phyloP scores from a whole-genome alignment of 148 eudicot genomes.

The Chenopodium berlandieri region DNA sequence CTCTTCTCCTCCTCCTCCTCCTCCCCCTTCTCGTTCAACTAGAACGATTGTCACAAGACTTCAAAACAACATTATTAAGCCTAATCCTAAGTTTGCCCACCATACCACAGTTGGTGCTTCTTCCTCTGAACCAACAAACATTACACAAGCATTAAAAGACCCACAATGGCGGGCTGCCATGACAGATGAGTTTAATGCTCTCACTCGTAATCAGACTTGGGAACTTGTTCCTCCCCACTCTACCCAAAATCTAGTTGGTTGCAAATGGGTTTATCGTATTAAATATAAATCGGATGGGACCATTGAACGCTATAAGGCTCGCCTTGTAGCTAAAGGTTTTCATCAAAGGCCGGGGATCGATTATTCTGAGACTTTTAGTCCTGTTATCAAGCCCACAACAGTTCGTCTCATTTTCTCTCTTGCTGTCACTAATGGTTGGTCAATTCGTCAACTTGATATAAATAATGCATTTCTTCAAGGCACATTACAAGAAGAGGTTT shows the following conservation, averaged over 20 bases:
- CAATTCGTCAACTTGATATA: not conserved
- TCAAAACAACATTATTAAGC: not conserved
- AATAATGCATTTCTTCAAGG: not conserved
- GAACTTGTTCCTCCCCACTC: not conserved
- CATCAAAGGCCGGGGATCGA: not conserved
- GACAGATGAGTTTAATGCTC: not conserved
- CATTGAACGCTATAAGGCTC: not conserved
- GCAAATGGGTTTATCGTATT: not conserved
- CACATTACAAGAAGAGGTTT: not conserved
- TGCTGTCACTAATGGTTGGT: not conserved
- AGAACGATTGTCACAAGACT: not conserved
- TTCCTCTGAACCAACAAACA: not conserved
- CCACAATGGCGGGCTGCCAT: not conserved
- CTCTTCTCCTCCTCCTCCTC: not conserved
- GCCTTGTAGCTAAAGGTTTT: not conserved
- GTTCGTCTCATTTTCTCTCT: not conserved
- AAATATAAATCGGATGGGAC: not conserved
- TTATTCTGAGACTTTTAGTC: not conserved
- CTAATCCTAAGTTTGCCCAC: not conserved
- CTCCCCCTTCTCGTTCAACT: not conserved
- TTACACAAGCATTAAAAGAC: not conserved
- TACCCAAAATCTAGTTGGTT: not conserved
- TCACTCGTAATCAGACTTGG: not conserved
- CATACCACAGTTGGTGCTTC: not conserved
- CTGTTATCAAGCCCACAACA: slow-evolving; percentile 1